A percentile compares a stretch with the other conserved stretches of the same genome.
Conservation (phyloP, 2,329 filamentous ascomycete species). For the Grosmannia huntii region DNA sequence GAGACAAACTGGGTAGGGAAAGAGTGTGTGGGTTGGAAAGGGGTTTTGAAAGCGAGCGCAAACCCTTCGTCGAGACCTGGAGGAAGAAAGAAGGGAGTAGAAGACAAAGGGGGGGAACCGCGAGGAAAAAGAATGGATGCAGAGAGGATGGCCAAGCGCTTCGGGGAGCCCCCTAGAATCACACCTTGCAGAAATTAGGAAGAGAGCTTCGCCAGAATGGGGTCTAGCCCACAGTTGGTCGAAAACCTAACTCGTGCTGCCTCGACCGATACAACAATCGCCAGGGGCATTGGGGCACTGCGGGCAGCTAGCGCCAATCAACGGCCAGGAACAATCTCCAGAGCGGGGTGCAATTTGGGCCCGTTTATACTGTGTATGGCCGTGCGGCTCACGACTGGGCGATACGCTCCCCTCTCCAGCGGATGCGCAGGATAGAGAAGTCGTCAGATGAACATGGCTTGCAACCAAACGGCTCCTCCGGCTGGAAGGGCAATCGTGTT, state of each 20-base stretch:
- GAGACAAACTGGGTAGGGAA: not conserved
- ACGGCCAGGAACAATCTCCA: not conserved
- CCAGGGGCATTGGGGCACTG: not conserved
- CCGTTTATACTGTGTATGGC: not conserved
- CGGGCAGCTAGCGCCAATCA: not conserved
- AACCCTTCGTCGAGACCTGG: slow-evolving; percentile 1
- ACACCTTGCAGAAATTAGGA: not conserved
- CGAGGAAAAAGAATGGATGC: slow-evolving; percentile 1
- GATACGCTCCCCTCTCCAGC: not conserved
- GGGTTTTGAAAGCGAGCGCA: slow-evolving; percentile 5
- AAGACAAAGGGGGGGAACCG: not conserved
- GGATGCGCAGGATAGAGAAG: not conserved
- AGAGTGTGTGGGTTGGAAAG: slow-evolving; percentile 2
- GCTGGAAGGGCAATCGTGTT: not conserved
- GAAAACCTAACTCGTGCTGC: not conserved
- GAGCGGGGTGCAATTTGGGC: not conserved
- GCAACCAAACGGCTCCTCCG: not conserved
- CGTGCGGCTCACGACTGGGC: not conserved
- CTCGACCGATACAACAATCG: not conserved
- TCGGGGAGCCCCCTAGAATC: not conserved
- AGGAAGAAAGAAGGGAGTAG: not conserved
- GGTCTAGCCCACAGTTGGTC: not conserved
- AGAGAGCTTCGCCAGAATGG: not conserved
- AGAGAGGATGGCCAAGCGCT: not conserved
- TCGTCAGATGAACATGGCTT: not conserved